Evolutionary conservation across 2,329 filamentous ascomycete genomes (phyloP), one percentile per base, ranked within the genome.

Genomic region (Hypocrella siamensis): DNA sequence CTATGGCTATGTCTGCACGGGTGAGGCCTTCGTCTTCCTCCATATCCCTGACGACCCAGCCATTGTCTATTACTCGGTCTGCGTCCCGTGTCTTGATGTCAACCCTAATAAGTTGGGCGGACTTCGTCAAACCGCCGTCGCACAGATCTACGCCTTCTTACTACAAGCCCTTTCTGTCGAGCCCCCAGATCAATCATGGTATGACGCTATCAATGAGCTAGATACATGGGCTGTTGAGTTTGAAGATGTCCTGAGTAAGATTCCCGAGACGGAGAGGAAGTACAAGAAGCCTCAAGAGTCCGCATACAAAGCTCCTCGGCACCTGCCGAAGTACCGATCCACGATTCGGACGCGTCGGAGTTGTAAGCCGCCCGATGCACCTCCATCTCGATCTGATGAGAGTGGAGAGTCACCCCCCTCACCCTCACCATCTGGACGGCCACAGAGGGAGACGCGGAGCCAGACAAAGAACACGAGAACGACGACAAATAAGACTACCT

Each of bases 141-240:
- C 49, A 1, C 50, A 57, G 37, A 48, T 56, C 17, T 54, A 60
- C 31, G 48, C 53, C 27, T 58, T 61, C 19, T 35, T 52, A 15
- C 39, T 59, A 32, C 45, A 49, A 34, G 50, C 52, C 19, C 38
- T 56, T 28, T 38, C 37, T 30, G 36, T 41, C 6, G 25, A 27
- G n/a, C 47, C 46, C n/a, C 51, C 47, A 2, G 37, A 41, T 5
- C 11, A 35, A 33, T 38, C 40, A 2, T 60, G 47, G 55, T 42
- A 52, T 32, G 42, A 56, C 27, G 38, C 34, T 8, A 40, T 49
- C 19, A 35, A 35, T n/a, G 26, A 31, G 7, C 48, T 57, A 32
- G 43, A 44, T 19, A 47, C 34, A 16, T 60, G 47, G 55, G 43
- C 39, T 25, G 42, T 54, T 2, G 51, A 58, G 39, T 50, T 44